Conservation (phyloP, 192 early-diverging fungal species). For the Coemansia sp. region DNA sequence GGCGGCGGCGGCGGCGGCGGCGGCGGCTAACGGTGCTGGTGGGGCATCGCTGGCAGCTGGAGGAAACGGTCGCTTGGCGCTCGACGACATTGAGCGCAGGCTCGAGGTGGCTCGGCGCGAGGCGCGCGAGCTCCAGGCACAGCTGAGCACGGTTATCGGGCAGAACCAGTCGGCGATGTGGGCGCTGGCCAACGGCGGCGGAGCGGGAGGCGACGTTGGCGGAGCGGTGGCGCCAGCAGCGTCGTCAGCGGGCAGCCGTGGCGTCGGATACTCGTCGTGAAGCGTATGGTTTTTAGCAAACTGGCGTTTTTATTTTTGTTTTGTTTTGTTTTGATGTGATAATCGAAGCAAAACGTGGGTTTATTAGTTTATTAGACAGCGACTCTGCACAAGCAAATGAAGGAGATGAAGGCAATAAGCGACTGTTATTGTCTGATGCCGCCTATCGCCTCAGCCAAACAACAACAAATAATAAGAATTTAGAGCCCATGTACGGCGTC, state of each 20-base stretch:
- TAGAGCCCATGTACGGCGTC: no score
- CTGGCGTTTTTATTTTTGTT: slow-evolving; percentile 3
- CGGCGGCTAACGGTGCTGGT: slow-evolving; percentile 2
- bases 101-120: slow-evolving; percentile 34
- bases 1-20: not conserved
- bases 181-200: slow-evolving; percentile 26
- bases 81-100: slow-evolving; percentile 41
- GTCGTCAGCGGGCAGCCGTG: slow-evolving; percentile 3
- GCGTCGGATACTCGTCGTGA: slow-evolving; percentile 8
- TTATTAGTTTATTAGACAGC: no score
- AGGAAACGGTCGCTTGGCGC: slow-evolving; percentile 16
- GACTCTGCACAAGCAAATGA: no score
- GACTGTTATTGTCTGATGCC: no score
- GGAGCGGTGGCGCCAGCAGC: no score
- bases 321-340: not conserved
- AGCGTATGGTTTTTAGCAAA: slow-evolving; percentile 3
- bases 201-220: slow-evolving; percentile 1
- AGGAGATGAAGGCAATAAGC: no score
- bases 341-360: not conserved
- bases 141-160: slow-evolving; percentile 44
- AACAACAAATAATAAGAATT: no score
- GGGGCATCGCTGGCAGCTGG: not conserved
- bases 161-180: slow-evolving; percentile 44
- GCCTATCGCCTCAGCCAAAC: no score
- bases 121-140: slow-evolving; percentile 38